These are phyloP conservation scores for Phytopythium cucurbitacearum DNA, from an alignment of 352 stramenopile genomes.

Conservation along the genomic window DNA sequence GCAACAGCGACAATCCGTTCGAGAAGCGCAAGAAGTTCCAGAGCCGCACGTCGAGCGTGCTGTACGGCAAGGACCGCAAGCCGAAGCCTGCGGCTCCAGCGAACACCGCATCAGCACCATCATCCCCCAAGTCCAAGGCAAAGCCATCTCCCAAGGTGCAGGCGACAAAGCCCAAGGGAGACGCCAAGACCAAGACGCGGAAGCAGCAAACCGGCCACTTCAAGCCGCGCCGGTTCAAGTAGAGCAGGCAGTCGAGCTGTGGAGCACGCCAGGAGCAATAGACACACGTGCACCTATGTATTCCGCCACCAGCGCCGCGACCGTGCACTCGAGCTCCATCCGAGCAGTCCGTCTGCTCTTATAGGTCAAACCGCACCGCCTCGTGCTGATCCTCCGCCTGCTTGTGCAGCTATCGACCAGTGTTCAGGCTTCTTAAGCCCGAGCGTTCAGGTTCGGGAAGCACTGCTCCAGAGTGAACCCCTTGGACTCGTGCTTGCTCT, in stretches of 20 bases:
- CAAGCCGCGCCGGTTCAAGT: slow-evolving; percentile 32
- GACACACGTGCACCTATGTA: not conserved
- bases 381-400: slow-evolving; percentile 5
- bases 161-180: slow-evolving; percentile 8
- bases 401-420: not conserved
- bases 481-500: slow-evolving; percentile 78
- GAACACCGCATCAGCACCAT: not conserved
- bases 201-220: slow-evolving; percentile 42
- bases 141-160: too few species aligned
- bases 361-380: too few species aligned
- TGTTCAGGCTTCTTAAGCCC: not conserved
- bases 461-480: slow-evolving; percentile 75
- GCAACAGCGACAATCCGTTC: slow-evolving; percentile 82
- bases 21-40: slow-evolving; percentile 82
- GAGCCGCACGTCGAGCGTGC: slow-evolving; percentile 62
- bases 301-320: too few species aligned
- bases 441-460: slow-evolving; percentile 39
- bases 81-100: slow-evolving; percentile 1
- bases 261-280: not conserved
- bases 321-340: too few species aligned
- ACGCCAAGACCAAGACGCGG: slow-evolving; percentile 16
- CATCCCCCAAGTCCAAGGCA: slow-evolving; percentile 4
- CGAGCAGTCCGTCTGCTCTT: too few species aligned
- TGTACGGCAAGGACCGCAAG: slow-evolving; percentile 54
- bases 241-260: slow-evolving; percentile 10